phyloP scores from a whole-genome alignment of 2,329 filamentous ascomycete species.

The Rutstroemia sp. region DNA sequence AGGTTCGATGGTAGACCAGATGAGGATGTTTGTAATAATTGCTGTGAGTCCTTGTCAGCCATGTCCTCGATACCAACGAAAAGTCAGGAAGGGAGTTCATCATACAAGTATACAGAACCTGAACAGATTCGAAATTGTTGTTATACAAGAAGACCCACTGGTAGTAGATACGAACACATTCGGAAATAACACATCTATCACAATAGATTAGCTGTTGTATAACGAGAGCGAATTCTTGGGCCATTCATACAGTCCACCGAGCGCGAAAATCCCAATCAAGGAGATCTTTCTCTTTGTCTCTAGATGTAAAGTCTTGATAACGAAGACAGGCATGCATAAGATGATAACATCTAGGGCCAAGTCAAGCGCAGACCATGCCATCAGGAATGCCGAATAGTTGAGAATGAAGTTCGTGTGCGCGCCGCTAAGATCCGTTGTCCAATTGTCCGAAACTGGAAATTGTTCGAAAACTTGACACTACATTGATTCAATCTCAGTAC shows the following conservation, averaged over 20 bases:
- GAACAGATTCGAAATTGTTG: neutral
- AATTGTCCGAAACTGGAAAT: neutral
- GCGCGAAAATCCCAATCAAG: neutral
- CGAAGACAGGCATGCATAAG: neutral
- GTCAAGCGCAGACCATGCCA: neutral
- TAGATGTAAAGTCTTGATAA: neutral
- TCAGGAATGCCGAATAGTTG: neutral
- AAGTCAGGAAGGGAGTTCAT: neutral
- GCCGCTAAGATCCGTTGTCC: neutral
- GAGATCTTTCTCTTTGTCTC: neutral
- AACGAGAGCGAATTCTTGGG: neutral
- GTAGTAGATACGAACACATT: neutral
- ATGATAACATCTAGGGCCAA: neutral
- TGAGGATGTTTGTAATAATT: neutral
- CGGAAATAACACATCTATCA: neutral
- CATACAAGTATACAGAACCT: neutral
- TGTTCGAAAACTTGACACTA: neutral
- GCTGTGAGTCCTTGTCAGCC: neutral
- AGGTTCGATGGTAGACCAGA: neutral
- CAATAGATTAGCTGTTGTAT: neutral
- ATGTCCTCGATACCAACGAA: neutral
- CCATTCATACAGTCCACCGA: neutral
- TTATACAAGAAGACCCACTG: neutral
- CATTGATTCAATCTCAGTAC: neutral
- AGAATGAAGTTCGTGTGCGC: neutral